phyloP scores from a whole-genome alignment of 192 early-diverging fungal genomes.

The Polychytrium aggregatum region DNA sequence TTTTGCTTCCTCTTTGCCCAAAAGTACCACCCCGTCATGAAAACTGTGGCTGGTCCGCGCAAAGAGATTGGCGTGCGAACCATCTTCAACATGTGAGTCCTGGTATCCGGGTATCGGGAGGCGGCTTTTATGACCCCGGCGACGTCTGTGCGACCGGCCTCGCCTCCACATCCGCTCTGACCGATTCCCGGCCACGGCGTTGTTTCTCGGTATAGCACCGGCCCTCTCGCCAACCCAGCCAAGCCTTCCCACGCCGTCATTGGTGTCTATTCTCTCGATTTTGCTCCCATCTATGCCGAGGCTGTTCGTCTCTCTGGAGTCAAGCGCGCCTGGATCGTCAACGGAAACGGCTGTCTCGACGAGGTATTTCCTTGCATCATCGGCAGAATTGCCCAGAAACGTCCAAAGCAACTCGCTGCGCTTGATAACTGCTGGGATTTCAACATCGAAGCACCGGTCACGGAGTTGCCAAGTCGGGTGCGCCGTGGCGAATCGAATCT shows the following conservation, averaged over 20 bases:
- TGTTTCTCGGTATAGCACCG: constrained; percentile 34
- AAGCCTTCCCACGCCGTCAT: constrained; percentile 70
- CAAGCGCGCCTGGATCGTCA: constrained; percentile 77
- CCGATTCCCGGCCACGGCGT: not conserved
- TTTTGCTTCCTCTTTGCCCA: constrained; percentile 94
- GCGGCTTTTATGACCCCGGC: not conserved
- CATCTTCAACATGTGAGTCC: constrained; percentile 70
- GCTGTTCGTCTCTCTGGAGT: constrained; percentile 70
- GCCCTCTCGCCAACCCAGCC: constrained; percentile 86
- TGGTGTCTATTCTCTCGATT: constrained; percentile 71
- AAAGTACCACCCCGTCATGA: constrained; percentile 86
- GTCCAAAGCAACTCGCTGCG: not conserved
- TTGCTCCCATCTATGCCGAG: constrained; percentile 76
- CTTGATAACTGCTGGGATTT: too few relatives aligned
- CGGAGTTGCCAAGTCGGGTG: too few relatives aligned
- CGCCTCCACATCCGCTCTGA: not conserved
- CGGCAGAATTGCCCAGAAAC: not conserved
- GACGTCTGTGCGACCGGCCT: not conserved
- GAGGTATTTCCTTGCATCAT: constrained; percentile 39
- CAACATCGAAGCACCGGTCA: too few relatives aligned
- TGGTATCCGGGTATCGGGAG: too few relatives aligned
- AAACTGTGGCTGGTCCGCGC: constrained; percentile 55
- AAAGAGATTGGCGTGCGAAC: constrained; percentile 87
- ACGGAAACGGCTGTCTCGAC: constrained; percentile 81
- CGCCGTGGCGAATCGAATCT: too few relatives aligned